phyloP scores from a whole-genome alignment of 192 early-diverging fungal species.

The Coemansia sp. region DNA sequence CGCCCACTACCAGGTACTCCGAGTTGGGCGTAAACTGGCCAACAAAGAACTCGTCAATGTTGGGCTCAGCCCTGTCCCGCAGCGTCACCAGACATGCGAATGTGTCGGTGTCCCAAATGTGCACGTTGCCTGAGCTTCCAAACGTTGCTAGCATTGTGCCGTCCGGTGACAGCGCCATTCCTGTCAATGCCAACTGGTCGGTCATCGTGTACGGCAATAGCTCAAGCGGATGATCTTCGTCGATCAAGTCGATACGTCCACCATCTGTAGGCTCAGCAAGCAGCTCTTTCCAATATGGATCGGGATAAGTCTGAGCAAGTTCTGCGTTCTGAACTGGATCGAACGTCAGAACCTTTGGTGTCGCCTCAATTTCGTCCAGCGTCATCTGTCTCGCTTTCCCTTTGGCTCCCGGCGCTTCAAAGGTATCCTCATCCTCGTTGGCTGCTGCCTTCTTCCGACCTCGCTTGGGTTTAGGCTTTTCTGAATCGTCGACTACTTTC shows the following conservation, averaged over 20 bases:
- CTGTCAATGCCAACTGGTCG: conserved; percentile 80
- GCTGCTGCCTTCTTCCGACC: conserved; percentile 38
- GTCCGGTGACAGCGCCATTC: conserved; percentile 82
- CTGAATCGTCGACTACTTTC: conserved; percentile 17
- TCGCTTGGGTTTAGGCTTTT: conserved; percentile 41
- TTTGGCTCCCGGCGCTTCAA: conserved; percentile 20
- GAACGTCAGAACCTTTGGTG: conserved; percentile 31
- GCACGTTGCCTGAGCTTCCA: conserved; percentile 71
- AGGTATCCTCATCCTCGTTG: conserved; percentile 29
- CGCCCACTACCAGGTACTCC: conserved; percentile 71
- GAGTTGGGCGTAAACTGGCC: conserved; percentile 75
- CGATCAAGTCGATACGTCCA: conserved; percentile 59
- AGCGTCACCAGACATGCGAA: conserved; percentile 69
- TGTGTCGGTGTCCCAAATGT: conserved; percentile 80
- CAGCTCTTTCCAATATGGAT: conserved; percentile 47
- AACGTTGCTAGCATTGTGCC: conserved; percentile 85
- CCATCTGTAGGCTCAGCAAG: not conserved
- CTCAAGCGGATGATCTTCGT: conserved; percentile 68
- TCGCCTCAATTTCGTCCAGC: conserved; percentile 41
- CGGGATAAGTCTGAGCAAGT: conserved; percentile 60
- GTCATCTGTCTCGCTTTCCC: conserved; percentile 50
- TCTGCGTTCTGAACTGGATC: conserved; percentile 58
- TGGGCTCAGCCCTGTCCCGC: conserved; percentile 68
- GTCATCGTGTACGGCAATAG: conserved; percentile 64
- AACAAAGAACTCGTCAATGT: conserved; percentile 92